Conservation (phyloP, 1,139 yeast genomes). For the Suhomyces kunorum region DNA sequence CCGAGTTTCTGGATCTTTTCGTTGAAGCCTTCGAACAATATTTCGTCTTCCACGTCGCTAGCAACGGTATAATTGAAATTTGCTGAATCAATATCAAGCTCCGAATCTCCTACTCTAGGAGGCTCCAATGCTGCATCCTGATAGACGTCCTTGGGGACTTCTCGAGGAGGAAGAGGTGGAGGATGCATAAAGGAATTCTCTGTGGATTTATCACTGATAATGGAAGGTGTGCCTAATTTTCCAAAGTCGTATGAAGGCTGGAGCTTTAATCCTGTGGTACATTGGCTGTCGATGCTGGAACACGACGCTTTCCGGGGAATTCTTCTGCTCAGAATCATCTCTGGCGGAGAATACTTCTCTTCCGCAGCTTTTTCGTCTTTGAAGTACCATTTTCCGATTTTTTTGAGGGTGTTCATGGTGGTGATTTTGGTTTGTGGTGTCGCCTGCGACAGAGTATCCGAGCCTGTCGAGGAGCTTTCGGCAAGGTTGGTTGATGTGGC, state of each 20-base stretch:
- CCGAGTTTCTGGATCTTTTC: conserved; percentile 11
- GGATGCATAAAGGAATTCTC: neutral
- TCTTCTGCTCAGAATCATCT: conserved; percentile 64
- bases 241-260: conserved; percentile 20
- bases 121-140: neutral
- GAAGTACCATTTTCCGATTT: conserved; percentile 70
- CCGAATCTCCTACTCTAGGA: conserved; percentile 1
- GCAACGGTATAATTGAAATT: conserved; percentile 6
- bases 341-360: conserved; percentile 52
- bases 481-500: conserved; percentile 3
- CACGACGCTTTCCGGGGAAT: conserved; percentile 28
- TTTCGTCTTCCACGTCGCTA: conserved; percentile 11
- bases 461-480: neutral
- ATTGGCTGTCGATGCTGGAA: conserved; percentile 5
- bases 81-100: conserved; percentile 3
- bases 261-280: conserved; percentile 5
- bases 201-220: neutral
- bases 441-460: conserved; percentile 6
- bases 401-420: conserved; percentile 47
- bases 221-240: neutral
- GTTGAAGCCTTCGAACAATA: conserved; percentile 8
- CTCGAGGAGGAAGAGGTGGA: conserved; percentile 9
- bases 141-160: neutral
- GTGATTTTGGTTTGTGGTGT: conserved; percentile 8
- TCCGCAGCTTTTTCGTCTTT: conserved; percentile 43